These are phyloP conservation scores for Craspedostauros australis DNA, from an alignment of 108 stramenopile genomes.

Conservation along the genomic window DNA sequence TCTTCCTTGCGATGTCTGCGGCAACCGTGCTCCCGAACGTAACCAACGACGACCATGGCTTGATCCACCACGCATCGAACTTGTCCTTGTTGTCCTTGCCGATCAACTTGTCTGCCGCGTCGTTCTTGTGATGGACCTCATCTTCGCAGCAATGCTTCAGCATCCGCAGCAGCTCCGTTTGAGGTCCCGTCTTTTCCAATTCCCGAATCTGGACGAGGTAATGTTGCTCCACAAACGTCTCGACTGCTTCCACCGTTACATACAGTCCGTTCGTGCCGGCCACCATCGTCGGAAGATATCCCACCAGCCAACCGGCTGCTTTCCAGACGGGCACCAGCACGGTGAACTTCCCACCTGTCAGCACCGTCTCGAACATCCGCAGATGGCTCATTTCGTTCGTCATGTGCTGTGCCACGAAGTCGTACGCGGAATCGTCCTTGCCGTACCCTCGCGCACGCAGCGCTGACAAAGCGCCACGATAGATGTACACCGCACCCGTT, in stretches of 20 bases:
- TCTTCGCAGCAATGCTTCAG: slow-evolving; percentile 20
- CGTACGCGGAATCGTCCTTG: neutral
- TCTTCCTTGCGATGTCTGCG: slow-evolving; percentile 9
- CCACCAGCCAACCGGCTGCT: slow-evolving; percentile 7
- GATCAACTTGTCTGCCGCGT: slow-evolving; percentile 4
- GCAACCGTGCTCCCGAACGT: neutral
- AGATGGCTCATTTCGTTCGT: slow-evolving; percentile 6
- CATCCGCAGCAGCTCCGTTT: slow-evolving; percentile 6
- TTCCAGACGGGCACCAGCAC: slow-evolving; percentile 7
- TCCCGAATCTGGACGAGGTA: slow-evolving; percentile 9
- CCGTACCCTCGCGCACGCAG: neutral
- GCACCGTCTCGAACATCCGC: neutral
- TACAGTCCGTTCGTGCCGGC: slow-evolving; percentile 7
- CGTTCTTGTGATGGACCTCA: slow-evolving; percentile 20
- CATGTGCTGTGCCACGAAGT: slow-evolving; percentile 3
- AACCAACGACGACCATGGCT: slow-evolving; percentile 8
- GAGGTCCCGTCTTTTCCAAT: neutral
- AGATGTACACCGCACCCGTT: slow-evolving; percentile 15
- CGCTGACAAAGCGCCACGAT: slow-evolving; percentile 8
- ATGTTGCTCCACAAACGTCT: slow-evolving; percentile 23
- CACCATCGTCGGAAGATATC: slow-evolving; percentile 10
- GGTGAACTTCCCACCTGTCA: neutral
- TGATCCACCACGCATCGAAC: slow-evolving; percentile 2
- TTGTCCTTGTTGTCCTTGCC: neutral
- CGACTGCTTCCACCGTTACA: slow-evolving; percentile 18